These are phyloP conservation scores for Picochlorum sp. DNA, from an alignment of 139 green algal genomes.

Conservation along the genomic window DNA sequence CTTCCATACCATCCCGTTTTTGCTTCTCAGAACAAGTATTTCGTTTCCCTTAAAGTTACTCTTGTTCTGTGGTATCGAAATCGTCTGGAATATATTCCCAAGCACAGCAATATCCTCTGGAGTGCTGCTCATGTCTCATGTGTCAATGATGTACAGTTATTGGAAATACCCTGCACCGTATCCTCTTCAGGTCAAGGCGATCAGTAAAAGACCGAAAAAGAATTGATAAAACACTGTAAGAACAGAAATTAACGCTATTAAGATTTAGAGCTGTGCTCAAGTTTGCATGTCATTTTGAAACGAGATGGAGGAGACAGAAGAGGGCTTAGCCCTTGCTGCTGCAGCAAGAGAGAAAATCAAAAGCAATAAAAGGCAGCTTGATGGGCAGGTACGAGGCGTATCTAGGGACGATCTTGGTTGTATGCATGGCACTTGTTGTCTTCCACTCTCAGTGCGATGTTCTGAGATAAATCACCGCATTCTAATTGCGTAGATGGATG, in stretches of 20 bases:
- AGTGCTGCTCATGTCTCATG: slow-evolving; percentile 17
- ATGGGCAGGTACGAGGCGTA: slow-evolving; percentile 10
- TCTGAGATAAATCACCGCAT: too few species aligned
- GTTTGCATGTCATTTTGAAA: too few species aligned
- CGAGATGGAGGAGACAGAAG: slow-evolving; percentile 35
- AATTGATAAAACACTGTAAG: too few species aligned
- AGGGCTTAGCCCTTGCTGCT: slow-evolving; percentile 42
- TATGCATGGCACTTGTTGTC: too few species aligned
- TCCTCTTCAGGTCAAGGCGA: background rate
- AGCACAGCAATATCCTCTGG: slow-evolving; percentile 9
- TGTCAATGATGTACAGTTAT: background rate
- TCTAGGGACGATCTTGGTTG: background rate
- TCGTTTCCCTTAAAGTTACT: slow-evolving; percentile 5
- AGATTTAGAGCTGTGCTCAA: too few species aligned
- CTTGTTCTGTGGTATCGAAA: slow-evolving; percentile 49
- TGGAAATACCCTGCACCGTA: slow-evolving; percentile 4
- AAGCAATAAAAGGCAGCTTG: slow-evolving; percentile 37
- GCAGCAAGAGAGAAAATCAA: slow-evolving; percentile 49
- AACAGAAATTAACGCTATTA: too few species aligned
- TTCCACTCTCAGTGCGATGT: too few species aligned
- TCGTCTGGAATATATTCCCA: slow-evolving; percentile 44
- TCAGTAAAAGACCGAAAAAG: too few species aligned
- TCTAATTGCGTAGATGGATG: background rate
- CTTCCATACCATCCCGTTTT: slow-evolving; percentile 61
- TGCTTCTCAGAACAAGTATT: slow-evolving; percentile 46